phyloP scores from a whole-genome alignment of 2,329 filamentous ascomycete species.

The Tolypocladium nubicola region DNA sequence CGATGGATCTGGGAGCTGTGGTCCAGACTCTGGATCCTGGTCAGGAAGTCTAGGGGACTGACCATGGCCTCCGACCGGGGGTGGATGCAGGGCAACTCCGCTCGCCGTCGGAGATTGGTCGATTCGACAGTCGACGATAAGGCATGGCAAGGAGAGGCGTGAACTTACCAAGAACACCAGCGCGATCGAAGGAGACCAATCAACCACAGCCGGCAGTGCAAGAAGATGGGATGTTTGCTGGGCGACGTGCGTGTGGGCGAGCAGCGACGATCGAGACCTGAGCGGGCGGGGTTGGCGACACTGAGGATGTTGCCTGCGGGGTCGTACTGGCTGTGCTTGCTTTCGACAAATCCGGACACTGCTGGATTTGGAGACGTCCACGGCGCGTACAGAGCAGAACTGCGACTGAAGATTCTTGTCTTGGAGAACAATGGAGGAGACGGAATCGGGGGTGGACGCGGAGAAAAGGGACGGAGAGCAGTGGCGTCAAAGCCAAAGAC shows the following conservation, averaged over 20 bases:
- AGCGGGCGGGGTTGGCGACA: slow-evolving; percentile 1
- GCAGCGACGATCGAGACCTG: neutral
- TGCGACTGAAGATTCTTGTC: neutral
- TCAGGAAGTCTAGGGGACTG: neutral
- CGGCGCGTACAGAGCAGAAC: neutral
- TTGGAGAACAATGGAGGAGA: neutral
- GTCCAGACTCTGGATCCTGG: neutral
- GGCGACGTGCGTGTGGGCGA: neutral
- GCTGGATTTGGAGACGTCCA: neutral
- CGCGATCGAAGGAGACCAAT: neutral
- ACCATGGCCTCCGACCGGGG: neutral
- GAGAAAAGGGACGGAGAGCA: neutral
- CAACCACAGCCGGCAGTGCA: too few relatives aligned
- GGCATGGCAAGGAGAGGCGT: neutral
- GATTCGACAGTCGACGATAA: neutral
- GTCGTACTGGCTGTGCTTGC: slow-evolving; percentile 1
- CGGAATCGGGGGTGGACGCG: neutral
- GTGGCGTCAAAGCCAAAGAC: neutral
- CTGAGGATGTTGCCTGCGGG: slow-evolving; percentile 1
- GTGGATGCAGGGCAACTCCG: slow-evolving; percentile 7
- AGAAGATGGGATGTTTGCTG: neutral
- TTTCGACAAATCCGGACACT: neutral
- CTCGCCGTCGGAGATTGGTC: slow-evolving; percentile 7
- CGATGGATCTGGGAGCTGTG: neutral
- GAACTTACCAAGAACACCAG: slow-evolving; percentile 2